Conservation (phyloP, 768 basidiomycete species). For the Saitozyma podzolica region DNA sequence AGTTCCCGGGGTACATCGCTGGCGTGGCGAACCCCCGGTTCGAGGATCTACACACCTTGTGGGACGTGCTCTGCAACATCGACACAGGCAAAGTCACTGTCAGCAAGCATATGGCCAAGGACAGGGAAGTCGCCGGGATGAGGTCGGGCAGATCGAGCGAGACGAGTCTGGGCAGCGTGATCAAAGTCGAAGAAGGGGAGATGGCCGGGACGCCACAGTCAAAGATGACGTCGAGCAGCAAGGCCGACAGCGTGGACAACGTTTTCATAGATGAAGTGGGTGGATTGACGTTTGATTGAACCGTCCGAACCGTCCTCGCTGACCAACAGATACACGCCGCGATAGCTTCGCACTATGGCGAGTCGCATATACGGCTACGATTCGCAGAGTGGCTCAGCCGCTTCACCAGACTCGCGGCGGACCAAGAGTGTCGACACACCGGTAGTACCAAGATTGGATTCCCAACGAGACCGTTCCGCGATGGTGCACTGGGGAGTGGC, state of each 20-base stretch:
- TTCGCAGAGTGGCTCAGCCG: constrained; percentile 85
- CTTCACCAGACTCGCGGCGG: constrained; percentile 83
- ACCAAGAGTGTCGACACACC: constrained; percentile 79
- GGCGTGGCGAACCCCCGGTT: constrained; percentile 98
- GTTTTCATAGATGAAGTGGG: constrained; percentile 92
- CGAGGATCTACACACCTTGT: constrained; percentile 70
- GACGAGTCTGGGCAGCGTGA: constrained; percentile 55
- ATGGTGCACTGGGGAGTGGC: constrained; percentile 72
- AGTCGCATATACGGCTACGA: constrained; percentile 78
- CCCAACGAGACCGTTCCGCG: constrained; percentile 58
- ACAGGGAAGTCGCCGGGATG: constrained; percentile 12
- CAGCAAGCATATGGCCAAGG: constrained; percentile 70
- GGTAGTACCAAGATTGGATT: constrained; percentile 77
- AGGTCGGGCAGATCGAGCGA: constrained; percentile 26
- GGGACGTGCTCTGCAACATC: constrained; percentile 94
- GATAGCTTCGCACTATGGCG: constrained; percentile 89
- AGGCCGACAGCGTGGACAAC: constrained; percentile 69
- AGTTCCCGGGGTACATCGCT: constrained; percentile 84
- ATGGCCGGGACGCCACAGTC: constrained; percentile 23
- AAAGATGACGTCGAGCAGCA: constrained; percentile 45
- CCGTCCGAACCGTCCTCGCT: neutral
- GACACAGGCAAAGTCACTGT: constrained; percentile 82
- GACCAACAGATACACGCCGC: constrained; percentile 70
- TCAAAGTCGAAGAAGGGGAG: constrained; percentile 20
- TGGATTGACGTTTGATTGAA: constrained; percentile 17